Percentiles rank a stretch among this genome's conserved stretches.
Conservation (phyloP, 345 rosid genomes). For the Arabis alpina region DNA sequence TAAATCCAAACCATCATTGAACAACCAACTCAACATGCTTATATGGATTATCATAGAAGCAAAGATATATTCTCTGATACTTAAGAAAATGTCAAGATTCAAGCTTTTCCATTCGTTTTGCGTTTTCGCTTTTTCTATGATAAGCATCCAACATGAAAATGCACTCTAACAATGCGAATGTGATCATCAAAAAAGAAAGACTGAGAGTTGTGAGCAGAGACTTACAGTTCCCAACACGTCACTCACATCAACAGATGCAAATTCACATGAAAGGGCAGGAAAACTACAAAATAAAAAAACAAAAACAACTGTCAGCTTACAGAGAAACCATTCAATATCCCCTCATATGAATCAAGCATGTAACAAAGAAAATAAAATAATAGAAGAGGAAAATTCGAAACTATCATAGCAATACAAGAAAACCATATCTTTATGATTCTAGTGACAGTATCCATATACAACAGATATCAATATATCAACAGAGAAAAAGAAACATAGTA, state of each 20-base stretch:
- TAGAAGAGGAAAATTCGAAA: not conserved
- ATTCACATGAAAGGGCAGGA: constrained; percentile 98
- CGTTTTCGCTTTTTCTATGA: not conserved
- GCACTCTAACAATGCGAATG: constrained; percentile 14
- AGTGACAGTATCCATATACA: not conserved
- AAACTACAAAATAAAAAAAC: constrained; percentile 59
- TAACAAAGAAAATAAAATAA: not conserved
- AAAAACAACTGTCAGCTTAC: constrained; percentile 15
- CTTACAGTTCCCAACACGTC: constrained; percentile 99
- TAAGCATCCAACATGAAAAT: constrained; percentile 2
- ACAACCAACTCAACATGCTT: constrained; percentile 13
- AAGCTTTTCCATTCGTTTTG: constrained; percentile 11
- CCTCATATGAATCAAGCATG: not conserved
- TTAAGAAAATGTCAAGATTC: constrained; percentile 18
- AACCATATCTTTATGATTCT: constrained; percentile 7
- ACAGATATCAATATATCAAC: not conserved
- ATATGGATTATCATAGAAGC: constrained; percentile 1
- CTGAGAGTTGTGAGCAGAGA: constrained; percentile 35
- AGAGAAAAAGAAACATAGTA: not conserved
- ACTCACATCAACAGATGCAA: constrained; percentile 91
- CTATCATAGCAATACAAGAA: not conserved
- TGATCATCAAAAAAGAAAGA: constrained; percentile 29
- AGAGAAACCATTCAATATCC: not conserved
- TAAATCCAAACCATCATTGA: not conserved
- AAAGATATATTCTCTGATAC: constrained; percentile 14